Evolutionary conservation across 2,329 filamentous ascomycete species (phyloP), one percentile per base, ranked within the genome.

Genomic region (Fusarium coicis): DNA sequence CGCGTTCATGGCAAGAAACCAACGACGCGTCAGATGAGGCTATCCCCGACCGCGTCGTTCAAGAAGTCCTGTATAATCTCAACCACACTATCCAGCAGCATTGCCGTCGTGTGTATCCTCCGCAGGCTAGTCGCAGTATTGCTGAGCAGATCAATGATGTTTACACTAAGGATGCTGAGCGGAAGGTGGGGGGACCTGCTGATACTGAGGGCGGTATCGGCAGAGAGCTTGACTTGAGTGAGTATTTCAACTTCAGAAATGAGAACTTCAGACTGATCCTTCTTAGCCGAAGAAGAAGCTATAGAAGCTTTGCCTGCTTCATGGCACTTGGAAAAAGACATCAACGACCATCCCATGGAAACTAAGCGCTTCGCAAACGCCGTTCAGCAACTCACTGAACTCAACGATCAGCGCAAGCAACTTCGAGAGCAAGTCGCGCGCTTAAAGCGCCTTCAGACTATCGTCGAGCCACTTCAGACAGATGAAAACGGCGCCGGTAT

Each of bases 61-160:
- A 91, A 73, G 88, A 91, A 68, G 88, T 85, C 18, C 79, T 92
- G 9, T 83, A 84, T 72, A 86, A 85, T 44, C 83, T 93, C 18
- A 93, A 93, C 78, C 87, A 90, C 67, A 82, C 86, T 21, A 82
- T 93, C 19, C 87, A 88, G 72, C 90, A 92, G 74, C 92, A 94
- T 79, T 87, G 87, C 36, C 88, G 88, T 40, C 87, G 90, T 62
- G 90, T 90, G 10, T 93, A 93, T 79, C 87, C 90, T 21, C 87
- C 91, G 0, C 90, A 92, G 74, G 91, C 92, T n/a, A 89, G 87
- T 57, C 87, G 92, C 40, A 91, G 93, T 76, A 87, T 94, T 23
- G 91, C 92, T 4, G 91, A 93, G 83, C 92, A 94, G 82, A 90
- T 94, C 46, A 91, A 93, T 80, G 81, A 82, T 53, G 82, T 93